These are phyloP conservation scores for Arachis monticola DNA, from an alignment of 331 rosid genomes.

Conservation along the genomic window DNA sequence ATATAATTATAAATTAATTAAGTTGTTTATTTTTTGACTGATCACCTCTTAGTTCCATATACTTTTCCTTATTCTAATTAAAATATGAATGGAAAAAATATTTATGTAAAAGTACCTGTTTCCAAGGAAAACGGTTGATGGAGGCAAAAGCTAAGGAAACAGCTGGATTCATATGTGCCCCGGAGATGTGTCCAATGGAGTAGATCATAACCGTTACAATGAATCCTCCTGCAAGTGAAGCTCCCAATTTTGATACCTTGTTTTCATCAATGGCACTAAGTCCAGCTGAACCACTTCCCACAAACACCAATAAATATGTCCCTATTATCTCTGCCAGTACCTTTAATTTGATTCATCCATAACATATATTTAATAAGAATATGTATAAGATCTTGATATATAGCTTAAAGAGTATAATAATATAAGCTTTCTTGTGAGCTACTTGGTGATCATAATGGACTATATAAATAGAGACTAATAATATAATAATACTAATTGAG, in stretches of 20 bases:
- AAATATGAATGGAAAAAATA: neutral
- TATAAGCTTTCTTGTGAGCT: neutral
- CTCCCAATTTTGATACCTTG: slow-evolving; percentile 67
- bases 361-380: neutral
- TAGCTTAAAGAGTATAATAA: too few relatives aligned
- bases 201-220: slow-evolving; percentile 81
- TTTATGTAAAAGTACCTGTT: slow-evolving; percentile 49
- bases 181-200: slow-evolving; percentile 84
- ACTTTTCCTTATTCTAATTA: too few relatives aligned
- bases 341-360: slow-evolving; percentile 27
- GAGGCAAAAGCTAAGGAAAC: slow-evolving; percentile 83
- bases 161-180: slow-evolving; percentile 91
- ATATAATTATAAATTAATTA: too few relatives aligned
- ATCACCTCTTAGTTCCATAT: too few relatives aligned
- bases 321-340: slow-evolving; percentile 78
- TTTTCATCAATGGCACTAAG: slow-evolving; percentile 51
- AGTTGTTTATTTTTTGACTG: too few relatives aligned
- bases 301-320: slow-evolving; percentile 75
- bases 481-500: neutral
- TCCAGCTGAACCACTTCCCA: slow-evolving; percentile 73
- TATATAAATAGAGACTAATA: neutral
- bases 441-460: neutral
- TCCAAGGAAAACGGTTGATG: slow-evolving; percentile 73
- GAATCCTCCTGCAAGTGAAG: slow-evolving; percentile 75
- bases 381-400: too few relatives aligned